Base-by-base conservation (phyloP, 768 basidiomycete genomes). In the Suillus fuscotomentosus region DNA sequence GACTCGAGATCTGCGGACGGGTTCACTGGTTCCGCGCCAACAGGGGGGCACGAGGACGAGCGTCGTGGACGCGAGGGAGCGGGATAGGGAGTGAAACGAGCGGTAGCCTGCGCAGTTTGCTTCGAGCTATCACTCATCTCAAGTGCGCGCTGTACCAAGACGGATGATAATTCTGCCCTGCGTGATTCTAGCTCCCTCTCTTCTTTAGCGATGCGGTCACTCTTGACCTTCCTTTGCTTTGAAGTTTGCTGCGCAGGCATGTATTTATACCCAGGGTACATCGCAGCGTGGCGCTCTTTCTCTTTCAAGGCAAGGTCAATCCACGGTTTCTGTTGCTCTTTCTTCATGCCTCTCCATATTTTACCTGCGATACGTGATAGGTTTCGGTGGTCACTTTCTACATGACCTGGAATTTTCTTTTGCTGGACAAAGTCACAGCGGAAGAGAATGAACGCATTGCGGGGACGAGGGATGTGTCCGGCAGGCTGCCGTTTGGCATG, bases 401-500 rank as follows among this genome's bases (percentile, higher is more conserved):
- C 82, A 48, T 78, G 75, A 11, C 78, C 72, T 0, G 88, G 85
- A 55, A 84, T 79, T 65, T 85, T 82, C 61, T 86, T 81, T 66
- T 89, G 85, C 60, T 85, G 82, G 17, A 89, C 86, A 61, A 90
- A 86, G 71, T 91, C 86, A 71, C 86, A 89, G 48, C 91, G 83
- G 72, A 91, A 93, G 66, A 92, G 83, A 67, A 93, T 91, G 76
- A 93, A 93, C 0, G 90, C 87, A 73, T 92, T 92, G 17, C 87
- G 80, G 0, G 90, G 90, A 34, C 91, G 85, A 20, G 88, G 87
- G 45, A 91, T 83, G 70, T 91, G 90, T 6, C 78, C 83, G 5
- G 70, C 62, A 2, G 84, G 81, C 60, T 81, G 82, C 48, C 82
- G 82, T 48, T 80, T 77, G 1, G 82, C 79, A 67, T 86, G 84